phyloP scores from a whole-genome alignment of 2,329 filamentous ascomycete species.

The Stemphylium lycopersici region DNA sequence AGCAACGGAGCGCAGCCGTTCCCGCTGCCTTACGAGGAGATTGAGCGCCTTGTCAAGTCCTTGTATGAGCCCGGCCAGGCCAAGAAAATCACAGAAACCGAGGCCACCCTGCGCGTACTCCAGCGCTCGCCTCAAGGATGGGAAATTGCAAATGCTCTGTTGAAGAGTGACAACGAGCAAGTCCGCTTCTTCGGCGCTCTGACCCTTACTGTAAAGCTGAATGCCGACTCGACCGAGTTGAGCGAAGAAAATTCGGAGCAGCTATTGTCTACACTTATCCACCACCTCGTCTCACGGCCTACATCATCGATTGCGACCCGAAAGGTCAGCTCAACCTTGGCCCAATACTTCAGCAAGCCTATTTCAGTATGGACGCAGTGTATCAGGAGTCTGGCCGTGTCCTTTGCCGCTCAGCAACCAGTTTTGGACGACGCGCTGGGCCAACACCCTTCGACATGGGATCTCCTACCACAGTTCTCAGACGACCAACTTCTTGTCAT shows the following conservation, averaged over 20 bases:
- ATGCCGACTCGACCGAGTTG: constrained; percentile 72
- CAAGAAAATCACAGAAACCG: constrained; percentile 60
- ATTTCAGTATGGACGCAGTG: constrained; percentile 70
- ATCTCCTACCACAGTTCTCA: constrained; percentile 56
- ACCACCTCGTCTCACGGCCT: constrained; percentile 40
- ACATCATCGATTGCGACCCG: constrained; percentile 67
- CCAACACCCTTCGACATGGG: constrained; percentile 51
- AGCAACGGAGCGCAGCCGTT: constrained; percentile 24
- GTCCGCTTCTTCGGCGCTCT: constrained; percentile 91
- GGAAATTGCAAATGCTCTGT: constrained; percentile 79
- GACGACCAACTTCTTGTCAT: constrained; percentile 61
- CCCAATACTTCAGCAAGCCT: constrained; percentile 76
- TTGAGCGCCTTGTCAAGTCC: constrained; percentile 56
- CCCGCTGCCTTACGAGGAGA: constrained; percentile 42
- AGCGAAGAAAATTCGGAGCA: constrained; percentile 44
- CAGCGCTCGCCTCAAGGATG: constrained; percentile 84
- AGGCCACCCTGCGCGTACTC: constrained; percentile 77
- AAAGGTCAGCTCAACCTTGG: constrained; percentile 78
- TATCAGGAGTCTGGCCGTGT: constrained; percentile 67
- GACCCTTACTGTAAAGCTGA: constrained; percentile 92
- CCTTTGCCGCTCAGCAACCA: constrained; percentile 57
- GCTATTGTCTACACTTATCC: constrained; percentile 46
- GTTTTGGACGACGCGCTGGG: constrained; percentile 58
- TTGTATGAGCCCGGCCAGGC: constrained; percentile 57
- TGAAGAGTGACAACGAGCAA: constrained; percentile 72